These are phyloP conservation scores for Citrus cavaleriei DNA, from an alignment of 345 rosid genomes.

Conservation along the genomic window DNA sequence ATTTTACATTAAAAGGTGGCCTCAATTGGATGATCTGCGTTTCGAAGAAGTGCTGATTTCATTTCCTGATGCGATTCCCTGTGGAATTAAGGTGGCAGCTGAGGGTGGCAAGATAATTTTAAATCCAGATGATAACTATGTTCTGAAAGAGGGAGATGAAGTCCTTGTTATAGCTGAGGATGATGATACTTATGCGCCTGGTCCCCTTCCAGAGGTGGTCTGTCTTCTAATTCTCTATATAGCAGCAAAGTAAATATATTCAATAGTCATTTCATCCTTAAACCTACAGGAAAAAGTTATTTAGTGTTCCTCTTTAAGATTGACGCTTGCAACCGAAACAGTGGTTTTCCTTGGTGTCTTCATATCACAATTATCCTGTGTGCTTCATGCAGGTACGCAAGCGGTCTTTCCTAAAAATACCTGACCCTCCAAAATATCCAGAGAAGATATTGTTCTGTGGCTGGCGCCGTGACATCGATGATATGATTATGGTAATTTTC, in stretches of 20 bases:
- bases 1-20: conserved; percentile 89
- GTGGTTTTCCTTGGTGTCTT: conserved; percentile 2
- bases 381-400: conserved; percentile 43
- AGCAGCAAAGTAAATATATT: not conserved
- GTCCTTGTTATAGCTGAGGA: conserved; percentile 94
- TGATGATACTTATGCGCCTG: conserved; percentile 90
- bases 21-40: conserved; percentile 65
- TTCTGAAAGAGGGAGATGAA: conserved; percentile 80
- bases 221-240: conserved; percentile 16
- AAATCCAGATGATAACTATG: conserved; percentile 73
- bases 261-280: not conserved
- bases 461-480: conserved; percentile 96
- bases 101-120: conserved; percentile 70
- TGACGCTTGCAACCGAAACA: not conserved
- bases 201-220: conserved; percentile 72
- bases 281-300: not conserved
- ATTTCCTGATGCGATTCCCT: conserved; percentile 86
- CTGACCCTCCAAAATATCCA: conserved; percentile 85
- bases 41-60: conserved; percentile 77
- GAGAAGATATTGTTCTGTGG: conserved; percentile 91
- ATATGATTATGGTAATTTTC: conserved; percentile 77
- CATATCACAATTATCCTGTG: conserved; percentile 7
- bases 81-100: conserved; percentile 82
- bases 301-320: not conserved
- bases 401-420: conserved; percentile 50